These are phyloP conservation scores for Globisporangium nagaii DNA, from an alignment of 352 stramenopile genomes.

Conservation along the genomic window DNA sequence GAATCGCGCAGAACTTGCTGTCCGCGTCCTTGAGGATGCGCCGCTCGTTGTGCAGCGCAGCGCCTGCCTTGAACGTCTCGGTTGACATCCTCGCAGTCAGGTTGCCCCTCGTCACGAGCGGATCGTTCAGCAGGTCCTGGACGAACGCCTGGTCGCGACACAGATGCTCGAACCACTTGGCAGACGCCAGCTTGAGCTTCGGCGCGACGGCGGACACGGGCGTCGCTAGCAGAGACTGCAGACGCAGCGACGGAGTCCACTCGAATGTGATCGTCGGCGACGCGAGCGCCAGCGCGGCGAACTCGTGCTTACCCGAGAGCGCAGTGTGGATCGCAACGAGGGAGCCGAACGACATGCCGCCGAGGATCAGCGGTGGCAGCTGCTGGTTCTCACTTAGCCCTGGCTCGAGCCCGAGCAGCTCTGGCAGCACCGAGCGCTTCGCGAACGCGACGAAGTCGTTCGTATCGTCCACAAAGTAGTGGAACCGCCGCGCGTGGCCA, in stretches of 20 bases:
- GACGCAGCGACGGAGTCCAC: slow-evolving; percentile 1
- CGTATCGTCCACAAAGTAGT: slow-evolving; percentile 48
- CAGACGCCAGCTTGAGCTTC: slow-evolving; percentile 17
- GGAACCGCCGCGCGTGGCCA: slow-evolving; percentile 27
- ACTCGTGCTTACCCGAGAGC: slow-evolving; percentile 18
- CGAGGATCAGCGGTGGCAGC: slow-evolving; percentile 15
- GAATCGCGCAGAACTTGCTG: slow-evolving; percentile 17
- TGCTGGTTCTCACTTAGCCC: neutral
- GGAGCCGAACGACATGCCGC: slow-evolving; percentile 25
- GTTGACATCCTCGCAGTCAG: neutral
- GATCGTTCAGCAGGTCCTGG: slow-evolving; percentile 22
- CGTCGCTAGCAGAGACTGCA: slow-evolving; percentile 12
- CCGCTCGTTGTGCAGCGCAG: slow-evolving; percentile 3
- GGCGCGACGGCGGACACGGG: slow-evolving; percentile 14
- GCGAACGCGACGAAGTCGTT: slow-evolving; percentile 38
- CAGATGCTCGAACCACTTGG: slow-evolving; percentile 15
- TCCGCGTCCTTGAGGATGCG: slow-evolving; percentile 2
- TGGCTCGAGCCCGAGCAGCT: slow-evolving; percentile 6
- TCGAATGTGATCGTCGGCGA: slow-evolving; percentile 18
- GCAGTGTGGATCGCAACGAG: slow-evolving; percentile 25
- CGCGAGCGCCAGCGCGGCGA: slow-evolving; percentile 17
- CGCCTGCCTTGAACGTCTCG: slow-evolving; percentile 19
- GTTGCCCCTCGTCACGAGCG: slow-evolving; percentile 9
- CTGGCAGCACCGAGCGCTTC: slow-evolving; percentile 26
- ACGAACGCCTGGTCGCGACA: slow-evolving; percentile 21